Evolutionary conservation across 2,329 filamentous ascomycete species (phyloP).

Genomic region (Xylariaceae sp.): DNA sequence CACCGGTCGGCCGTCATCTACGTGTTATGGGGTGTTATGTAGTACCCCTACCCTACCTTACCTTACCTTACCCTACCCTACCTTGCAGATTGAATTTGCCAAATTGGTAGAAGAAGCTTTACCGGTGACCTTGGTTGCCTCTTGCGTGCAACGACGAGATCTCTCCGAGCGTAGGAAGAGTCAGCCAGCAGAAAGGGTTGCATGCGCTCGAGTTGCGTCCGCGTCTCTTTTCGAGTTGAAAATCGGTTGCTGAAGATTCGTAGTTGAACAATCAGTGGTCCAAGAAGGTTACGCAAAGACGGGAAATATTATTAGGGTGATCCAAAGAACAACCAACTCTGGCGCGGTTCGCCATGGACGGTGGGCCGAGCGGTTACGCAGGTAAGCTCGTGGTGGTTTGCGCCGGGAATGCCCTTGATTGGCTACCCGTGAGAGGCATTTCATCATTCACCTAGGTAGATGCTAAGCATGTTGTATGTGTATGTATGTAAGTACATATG

Average conservation of each 20-base stretch:
- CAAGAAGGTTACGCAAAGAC: constrained; percentile 16
- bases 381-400: constrained; percentile 18
- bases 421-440: constrained; percentile 12
- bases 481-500: no score
- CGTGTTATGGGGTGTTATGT: no score
- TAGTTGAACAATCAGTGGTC: constrained; percentile 2
- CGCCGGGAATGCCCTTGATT: constrained; percentile 15
- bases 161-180: constrained; percentile 19
- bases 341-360: constrained; percentile 17
- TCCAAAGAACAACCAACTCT: constrained; percentile 18
- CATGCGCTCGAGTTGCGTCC: constrained; percentile 13
- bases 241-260: constrained; percentile 10
- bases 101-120: constrained; percentile 20
- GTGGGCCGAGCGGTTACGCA: constrained; percentile 21
- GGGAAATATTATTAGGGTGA: constrained; percentile 16
- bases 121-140: constrained; percentile 16
- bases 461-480: no score
- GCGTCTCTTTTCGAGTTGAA: constrained; percentile 18
- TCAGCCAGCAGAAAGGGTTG: constrained; percentile 19
- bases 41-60: no score
- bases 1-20: constrained; percentile 27
- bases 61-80: constrained; percentile 15
- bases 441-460: constrained; percentile 19
- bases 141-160: constrained; percentile 10
- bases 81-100: constrained; percentile 17